Percentiles rank a stretch among this genome's conserved stretches.
phyloP scores from a whole-genome alignment of 192 early-diverging fungal species.

The Gonapodya sp. region DNA sequence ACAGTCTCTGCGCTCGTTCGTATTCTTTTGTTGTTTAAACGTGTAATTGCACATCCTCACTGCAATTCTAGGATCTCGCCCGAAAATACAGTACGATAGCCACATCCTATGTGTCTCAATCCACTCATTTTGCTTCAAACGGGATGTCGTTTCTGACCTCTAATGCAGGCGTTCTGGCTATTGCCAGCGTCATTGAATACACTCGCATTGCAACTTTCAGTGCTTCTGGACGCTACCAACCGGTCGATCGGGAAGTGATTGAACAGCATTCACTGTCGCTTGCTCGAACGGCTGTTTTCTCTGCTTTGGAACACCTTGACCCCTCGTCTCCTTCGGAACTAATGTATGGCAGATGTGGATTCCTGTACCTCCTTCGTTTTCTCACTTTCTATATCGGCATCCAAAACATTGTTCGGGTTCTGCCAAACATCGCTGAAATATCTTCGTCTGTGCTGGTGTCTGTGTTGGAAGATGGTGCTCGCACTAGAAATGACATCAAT shows the following conservation, averaged over 20 bases:
- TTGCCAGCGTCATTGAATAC: background rate
- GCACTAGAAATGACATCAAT: background rate
- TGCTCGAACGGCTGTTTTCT: background rate
- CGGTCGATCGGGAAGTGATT: background rate
- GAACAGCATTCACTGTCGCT: background rate
- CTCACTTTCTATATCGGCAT: background rate
- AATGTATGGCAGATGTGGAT: background rate
- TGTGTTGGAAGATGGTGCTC: background rate
- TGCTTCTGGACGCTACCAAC: background rate
- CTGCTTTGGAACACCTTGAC: background rate
- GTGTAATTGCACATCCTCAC: too few species aligned
- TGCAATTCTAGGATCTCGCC: too few species aligned
- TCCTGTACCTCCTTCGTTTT: background rate
- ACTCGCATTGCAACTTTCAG: background rate
- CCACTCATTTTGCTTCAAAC: background rate
- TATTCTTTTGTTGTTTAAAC: too few species aligned
- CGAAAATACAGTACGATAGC: too few species aligned
- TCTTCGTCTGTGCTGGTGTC: background rate
- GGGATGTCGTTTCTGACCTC: background rate
- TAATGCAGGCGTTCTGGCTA: background rate
- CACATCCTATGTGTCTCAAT: too few species aligned
- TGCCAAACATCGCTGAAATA: background rate
- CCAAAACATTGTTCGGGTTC: background rate
- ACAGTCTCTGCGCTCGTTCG: too few species aligned
- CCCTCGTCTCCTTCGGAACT: background rate